Evolutionary conservation across 768 basidiomycete genomes (phyloP).

Genomic region (Agrocybe pediades): DNA sequence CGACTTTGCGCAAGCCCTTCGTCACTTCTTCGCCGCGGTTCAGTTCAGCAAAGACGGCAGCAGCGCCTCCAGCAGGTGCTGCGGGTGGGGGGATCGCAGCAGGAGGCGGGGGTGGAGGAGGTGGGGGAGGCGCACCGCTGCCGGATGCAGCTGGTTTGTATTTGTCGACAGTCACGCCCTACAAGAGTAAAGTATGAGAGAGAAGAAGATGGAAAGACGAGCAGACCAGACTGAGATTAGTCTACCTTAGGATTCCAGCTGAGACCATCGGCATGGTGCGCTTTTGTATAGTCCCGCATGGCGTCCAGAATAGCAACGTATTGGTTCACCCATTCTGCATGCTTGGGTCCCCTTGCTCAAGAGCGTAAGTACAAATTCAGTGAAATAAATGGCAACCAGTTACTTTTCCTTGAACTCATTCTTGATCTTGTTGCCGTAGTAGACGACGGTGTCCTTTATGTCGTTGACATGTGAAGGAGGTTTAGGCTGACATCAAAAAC

Average conservation of each 20-base stretch:
- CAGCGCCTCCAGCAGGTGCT: constrained; percentile 55
- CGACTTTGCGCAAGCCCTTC: constrained; percentile 89
- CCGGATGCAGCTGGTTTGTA: constrained; percentile 41
- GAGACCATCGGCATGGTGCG: constrained; percentile 85
- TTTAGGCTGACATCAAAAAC: constrained; percentile 50
- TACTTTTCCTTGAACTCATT: constrained; percentile 94
- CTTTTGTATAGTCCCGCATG: constrained; percentile 78
- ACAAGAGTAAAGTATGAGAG: no score
- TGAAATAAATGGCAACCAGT: constrained; percentile 28
- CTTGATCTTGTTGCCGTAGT: constrained; percentile 88
- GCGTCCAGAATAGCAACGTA: constrained; percentile 75
- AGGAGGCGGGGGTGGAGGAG: constrained; percentile 60
- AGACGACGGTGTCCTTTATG: constrained; percentile 83
- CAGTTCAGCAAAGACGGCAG: constrained; percentile 87
- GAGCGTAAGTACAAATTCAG: not conserved
- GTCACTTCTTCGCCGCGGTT: constrained; percentile 92
- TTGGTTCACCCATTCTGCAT: constrained; percentile 84
- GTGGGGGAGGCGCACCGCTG: constrained; percentile 42
- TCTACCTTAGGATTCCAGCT: constrained; percentile 83
- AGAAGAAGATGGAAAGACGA: not conserved
- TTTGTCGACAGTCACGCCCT: constrained; percentile 62
- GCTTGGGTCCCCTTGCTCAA: constrained; percentile 70
- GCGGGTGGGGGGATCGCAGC: constrained; percentile 51
- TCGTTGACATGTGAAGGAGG: constrained; percentile 82
- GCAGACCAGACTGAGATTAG: constrained; percentile 1